Base-by-base conservation (phyloP, 225 moss, liverwort and hornwort genomes). In the Physcomitrium patens region DNA sequence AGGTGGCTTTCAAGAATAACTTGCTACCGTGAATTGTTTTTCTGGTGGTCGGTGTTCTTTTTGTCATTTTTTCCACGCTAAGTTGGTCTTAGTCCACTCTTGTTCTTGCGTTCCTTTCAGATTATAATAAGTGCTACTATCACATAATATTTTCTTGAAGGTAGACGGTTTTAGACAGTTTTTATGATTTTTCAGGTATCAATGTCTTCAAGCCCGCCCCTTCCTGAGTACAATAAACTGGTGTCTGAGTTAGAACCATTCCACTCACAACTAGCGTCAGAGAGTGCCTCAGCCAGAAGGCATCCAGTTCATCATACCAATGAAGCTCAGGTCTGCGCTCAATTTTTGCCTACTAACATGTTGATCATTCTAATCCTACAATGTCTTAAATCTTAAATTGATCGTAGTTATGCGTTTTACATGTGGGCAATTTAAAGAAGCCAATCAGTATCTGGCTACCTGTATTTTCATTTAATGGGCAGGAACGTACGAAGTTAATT, bases 301-400 rank as follows among this genome's bases (percentile, higher is more conserved):
- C 92, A 89, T 81, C 92, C 92, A 52, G 79, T 92, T 53, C 87
- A 86, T 68, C 89, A 89, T 31, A 85, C 60, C 44, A 89, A 78
- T 66, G 82, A 84, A 19, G 37, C 78, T 69, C 92, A 92, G 75
- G 91, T 87, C 61, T 79, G 55, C 19, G 7, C 43, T 14, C 23
- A 13, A 9, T 11, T 18, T 53, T 37, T 8, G 24, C 27, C 10
- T 43, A 46, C 9, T 27, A 14, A 63, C 12, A 12, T 76, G 31
- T 37, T 7, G 31, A 7, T 37, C 31, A 37, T 37, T 37, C 31
- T 37, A 7, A 37, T 37, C 31, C 31, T 37, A 37, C 31, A 37
- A 37, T 37, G 31, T 2, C 31, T 4, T 37, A 1, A 37, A 37
- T 37, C 4, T 37, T 37, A 37, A 37, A 37, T 37, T 37, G 5